Evolutionary conservation across 2,329 filamentous ascomycete genomes (phyloP), one percentile per base, ranked within the genome.

Genomic region (Neonectria hederae): DNA sequence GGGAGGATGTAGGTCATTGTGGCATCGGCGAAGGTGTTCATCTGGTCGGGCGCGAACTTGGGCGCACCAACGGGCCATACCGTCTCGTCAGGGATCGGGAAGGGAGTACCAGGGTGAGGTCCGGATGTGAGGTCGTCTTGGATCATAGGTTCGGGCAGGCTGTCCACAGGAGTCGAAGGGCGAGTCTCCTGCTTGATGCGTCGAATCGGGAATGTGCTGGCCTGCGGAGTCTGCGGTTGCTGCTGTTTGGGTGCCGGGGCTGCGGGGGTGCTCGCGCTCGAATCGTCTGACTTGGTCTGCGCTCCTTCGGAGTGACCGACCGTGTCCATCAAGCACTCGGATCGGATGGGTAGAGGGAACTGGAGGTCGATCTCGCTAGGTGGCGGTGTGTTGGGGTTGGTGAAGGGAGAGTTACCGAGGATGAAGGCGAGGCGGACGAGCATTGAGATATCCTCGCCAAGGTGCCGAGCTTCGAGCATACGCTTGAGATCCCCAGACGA

Each of bases 351-450:
- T 35, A 80, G 72, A 59, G 78, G 72, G 66, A 81, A 81, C 69
- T 80, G 78, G 42, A 75, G 58, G 54, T 80, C 79, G 51, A 81
- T 78, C 65, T 81, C 78, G 60, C 73, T 75, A 7, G 78, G 79
- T 21, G 79, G 79, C 5, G 79, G 78, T 13, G 77, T 79, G 58
- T 66, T 74, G 21, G 73, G 72, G 14, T 72, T 76, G 14, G 76
- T 79, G 59, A 80, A 81, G 1, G 79, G 80, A 10, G 78, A 76
- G 32, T 78, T 81, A 45, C 81, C 81, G 2, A 83, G 77, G 11
- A 81, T 81, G 59, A 80, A 83, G 24, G 81, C 80, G 46, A 81
- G 73, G 40, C 81, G 80, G 22, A 83, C 79, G n/a, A 83, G 73
- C 14, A 75, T 77, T 8, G 78, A 78, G 35, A 81, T 77, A 49